Percentiles rank a stretch among this genome's conserved stretches.
phyloP scores from a whole-genome alignment of 176 grass and related monocot species.

The Aegilops longissima region DNA sequence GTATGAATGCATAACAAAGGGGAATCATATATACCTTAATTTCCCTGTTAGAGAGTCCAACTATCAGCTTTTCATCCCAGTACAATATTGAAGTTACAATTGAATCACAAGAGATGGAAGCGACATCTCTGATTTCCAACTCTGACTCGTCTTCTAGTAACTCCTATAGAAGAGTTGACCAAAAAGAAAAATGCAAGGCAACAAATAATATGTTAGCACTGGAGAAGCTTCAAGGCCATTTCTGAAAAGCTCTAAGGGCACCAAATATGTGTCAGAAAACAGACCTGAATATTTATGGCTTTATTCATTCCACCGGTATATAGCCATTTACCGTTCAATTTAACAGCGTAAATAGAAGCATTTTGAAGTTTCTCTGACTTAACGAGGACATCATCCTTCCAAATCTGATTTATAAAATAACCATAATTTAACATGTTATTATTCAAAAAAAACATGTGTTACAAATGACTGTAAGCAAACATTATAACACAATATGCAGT shows the following conservation, averaged over 20 bases:
- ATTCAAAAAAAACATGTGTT: neutral
- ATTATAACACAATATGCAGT: neutral
- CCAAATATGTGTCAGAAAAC: constrained; percentile 4
- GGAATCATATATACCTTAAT: constrained; percentile 63
- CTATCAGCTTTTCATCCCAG: constrained; percentile 68
- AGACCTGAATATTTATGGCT: constrained; percentile 74
- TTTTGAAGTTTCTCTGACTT: constrained; percentile 66
- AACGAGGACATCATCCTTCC: constrained; percentile 79
- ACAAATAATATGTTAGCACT: constrained; percentile 5
- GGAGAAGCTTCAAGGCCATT: neutral
- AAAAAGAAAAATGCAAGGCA: neutral
- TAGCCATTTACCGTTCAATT: constrained; percentile 57
- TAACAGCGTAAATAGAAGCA: constrained; percentile 75
- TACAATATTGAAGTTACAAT: constrained; percentile 75
- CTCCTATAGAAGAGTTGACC: constrained; percentile 39
- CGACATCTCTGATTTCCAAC: constrained; percentile 60
- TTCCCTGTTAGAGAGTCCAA: constrained; percentile 73
- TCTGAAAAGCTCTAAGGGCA: neutral
- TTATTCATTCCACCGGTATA: constrained; percentile 91
- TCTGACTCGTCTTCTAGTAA: constrained; percentile 67
- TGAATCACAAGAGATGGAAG: constrained; percentile 73
- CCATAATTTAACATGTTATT: neutral
- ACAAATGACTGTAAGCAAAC: neutral
- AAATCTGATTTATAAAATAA: constrained; percentile 56
- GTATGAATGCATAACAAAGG: neutral